Base-by-base conservation (phyloP, 2,329 filamentous ascomycete species). In the Monilinia aucupariae region DNA sequence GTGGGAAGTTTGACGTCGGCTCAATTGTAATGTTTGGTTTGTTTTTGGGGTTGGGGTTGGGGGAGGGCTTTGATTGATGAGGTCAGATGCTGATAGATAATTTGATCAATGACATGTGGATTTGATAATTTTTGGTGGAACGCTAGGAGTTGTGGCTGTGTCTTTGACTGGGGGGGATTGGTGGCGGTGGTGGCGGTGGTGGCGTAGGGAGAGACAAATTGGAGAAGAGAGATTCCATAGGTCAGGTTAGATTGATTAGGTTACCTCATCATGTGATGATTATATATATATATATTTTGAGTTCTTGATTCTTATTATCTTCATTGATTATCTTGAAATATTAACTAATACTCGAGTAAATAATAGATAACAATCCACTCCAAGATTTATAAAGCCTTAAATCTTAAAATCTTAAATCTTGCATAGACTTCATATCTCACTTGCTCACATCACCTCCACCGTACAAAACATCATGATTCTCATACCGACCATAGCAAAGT, bases 31-130 rank as follows among this genome's bases (percentile, higher is more conserved):
- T 59, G 22, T 58, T n/a, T 50, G 47, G 20, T 20, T 10, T 32
- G 17, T 25, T 34, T 20, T 34, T 8, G 61, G 45, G 2, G 22
- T 25, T 22, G n/a, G n/a, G n/a, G n/a, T n/a, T n/a, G n/a, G n/a
- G n/a, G n/a, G n/a, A n/a, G n/a, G n/a, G n/a, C 3, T 30, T 30
- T 30, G 27, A 30, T 30, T 6, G 45, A 50, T 49, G 45, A 52
- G 49, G 32, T 56, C 8, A 17, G 4, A 45, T 7, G 48, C 9
- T 32, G 37, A 43, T n/a, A n/a, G n/a, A n/a, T 61, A 41, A 32
- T 60, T 60, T 56, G 34, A 48, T 61, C 59, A 34, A 61, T 64
- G 37, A 45, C 39, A 61, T 61, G 58, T n/a, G n/a, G n/a, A n/a
- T n/a, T n/a, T n/a, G n/a, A 55, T 60, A 48, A 60, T 64, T 61